Evolutionary conservation across 495 filamentous ascomycete genomes (phyloP).

Genomic region (Aspergillus mulundensis): DNA sequence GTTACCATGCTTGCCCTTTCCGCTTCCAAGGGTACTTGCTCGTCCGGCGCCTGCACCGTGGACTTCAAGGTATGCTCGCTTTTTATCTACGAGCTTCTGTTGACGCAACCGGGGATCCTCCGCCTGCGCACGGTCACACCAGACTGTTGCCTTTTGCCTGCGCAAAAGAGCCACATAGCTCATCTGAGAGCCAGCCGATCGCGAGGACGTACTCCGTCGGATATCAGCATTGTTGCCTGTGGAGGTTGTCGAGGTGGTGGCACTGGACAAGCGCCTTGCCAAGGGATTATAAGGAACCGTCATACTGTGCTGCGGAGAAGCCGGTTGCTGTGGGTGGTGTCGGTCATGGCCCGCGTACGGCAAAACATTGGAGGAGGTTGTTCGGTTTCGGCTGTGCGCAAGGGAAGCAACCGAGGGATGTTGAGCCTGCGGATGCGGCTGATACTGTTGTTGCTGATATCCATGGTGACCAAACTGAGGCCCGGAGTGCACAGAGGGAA

Average conservation of each 20-base stretch:
- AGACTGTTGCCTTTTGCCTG: constrained; percentile 96
- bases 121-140: constrained; percentile 92
- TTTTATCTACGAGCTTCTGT: constrained; percentile 76
- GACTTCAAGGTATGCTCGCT: constrained; percentile 78
- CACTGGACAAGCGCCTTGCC: constrained; percentile 65
- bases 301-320: constrained; percentile 30
- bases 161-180: constrained; percentile 92
- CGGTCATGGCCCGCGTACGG: constrained; percentile 37
- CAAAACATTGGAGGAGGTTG: constrained; percentile 57
- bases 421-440: constrained; percentile 7
- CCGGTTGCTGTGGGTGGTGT: constrained; percentile 20
- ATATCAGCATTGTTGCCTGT: constrained; percentile 58
- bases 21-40: constrained; percentile 58
- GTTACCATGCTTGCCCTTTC: constrained; percentile 78
- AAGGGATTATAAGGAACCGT: constrained; percentile 34
- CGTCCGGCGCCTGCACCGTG: constrained; percentile 50
- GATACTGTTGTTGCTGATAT: constrained; percentile 19
- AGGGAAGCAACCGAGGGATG: constrained; percentile 28
- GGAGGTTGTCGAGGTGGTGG: constrained; percentile 63
- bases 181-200: constrained; percentile 51
- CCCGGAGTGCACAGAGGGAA: constrained; percentile 24
- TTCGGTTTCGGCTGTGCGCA: constrained; percentile 52
- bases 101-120: constrained; percentile 84
- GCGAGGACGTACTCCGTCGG: constrained; percentile 70
- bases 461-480: constrained; percentile 33